Evolutionary conservation across 805 yeast genomes (phyloP).

Genomic region (Candida ponderosae): DNA sequence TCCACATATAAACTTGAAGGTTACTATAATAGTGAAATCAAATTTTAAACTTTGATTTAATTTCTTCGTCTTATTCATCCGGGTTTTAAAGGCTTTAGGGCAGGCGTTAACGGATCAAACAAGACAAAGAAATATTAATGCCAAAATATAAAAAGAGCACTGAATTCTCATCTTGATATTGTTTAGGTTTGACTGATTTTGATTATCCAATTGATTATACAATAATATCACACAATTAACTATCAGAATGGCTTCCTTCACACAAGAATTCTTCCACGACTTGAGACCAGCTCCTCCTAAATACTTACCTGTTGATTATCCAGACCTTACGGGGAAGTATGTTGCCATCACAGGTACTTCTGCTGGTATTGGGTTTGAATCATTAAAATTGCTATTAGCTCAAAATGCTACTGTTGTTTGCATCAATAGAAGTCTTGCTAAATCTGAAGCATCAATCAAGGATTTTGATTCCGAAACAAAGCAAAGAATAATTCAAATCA

Average conservation of each 20-base stretch:
- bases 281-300: constrained; percentile 3
- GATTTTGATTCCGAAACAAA: constrained; percentile 18
- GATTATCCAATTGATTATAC: no score
- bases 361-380: constrained; percentile 20
- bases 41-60: no score
- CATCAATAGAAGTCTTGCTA: constrained; percentile 20
- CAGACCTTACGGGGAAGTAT: constrained; percentile 10
- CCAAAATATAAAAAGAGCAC: no score
- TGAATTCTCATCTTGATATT: no score
- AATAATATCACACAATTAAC: no score
- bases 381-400: constrained; percentile 18
- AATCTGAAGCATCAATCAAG: constrained; percentile 16
- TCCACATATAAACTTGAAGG: no score
- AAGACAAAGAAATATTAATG: no score
- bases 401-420: constrained; percentile 23
- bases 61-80: no score
- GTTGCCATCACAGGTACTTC: constrained; percentile 19
- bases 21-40: no score
- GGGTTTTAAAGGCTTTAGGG: no score
- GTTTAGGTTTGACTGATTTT: no score
- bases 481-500: constrained; percentile 14
- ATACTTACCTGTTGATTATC: constrained; percentile 12
- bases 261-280: not conserved
- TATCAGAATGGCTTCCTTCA: not conserved
- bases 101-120: no score